Evolutionary conservation across 2,329 filamentous ascomycete species (phyloP).

Genomic region (Keithomyces neogunnii): DNA sequence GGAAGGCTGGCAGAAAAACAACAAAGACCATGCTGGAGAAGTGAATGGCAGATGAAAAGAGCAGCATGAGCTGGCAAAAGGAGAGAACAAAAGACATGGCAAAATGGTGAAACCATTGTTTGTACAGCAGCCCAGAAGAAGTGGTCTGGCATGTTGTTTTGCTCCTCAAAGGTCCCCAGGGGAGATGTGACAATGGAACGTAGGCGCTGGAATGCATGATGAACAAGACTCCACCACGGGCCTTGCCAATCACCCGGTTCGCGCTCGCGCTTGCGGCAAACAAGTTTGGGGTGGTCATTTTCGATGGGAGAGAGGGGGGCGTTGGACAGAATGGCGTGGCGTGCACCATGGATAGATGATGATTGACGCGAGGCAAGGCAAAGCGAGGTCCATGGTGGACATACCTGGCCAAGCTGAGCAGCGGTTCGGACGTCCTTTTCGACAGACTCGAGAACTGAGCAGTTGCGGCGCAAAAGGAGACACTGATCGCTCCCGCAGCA

Average conservation of each 20-base stretch:
- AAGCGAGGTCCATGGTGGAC: conserved; percentile 19
- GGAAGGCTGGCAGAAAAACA: not conserved
- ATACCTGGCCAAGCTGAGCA: conserved; percentile 84
- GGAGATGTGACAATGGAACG: not conserved
- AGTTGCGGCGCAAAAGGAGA: conserved; percentile 73
- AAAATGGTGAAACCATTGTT: not conserved
- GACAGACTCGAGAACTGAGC: conserved; percentile 65
- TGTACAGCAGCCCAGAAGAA: not conserved
- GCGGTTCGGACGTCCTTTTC: conserved; percentile 84
- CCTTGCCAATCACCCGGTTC: not conserved
- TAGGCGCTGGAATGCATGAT: conserved; percentile 2
- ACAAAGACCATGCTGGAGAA: not conserved
- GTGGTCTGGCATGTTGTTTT: conserved; percentile 1
- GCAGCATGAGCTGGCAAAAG: not conserved
- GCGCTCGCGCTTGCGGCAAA: not conserved
- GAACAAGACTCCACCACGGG: not conserved
- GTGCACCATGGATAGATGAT: not conserved
- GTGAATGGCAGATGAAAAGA: not conserved
- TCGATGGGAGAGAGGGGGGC: not conserved
- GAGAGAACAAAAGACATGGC: not conserved
- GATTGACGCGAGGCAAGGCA: no score
- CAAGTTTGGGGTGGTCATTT: no score
- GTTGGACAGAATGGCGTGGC: not conserved
- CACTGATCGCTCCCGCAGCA: conserved; percentile 82
- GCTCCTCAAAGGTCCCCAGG: not conserved